Evolutionary conservation across 805 yeast genomes (phyloP), one percentile per base, ranked within the genome.

Genomic region (Soucietia sequanensis): DNA sequence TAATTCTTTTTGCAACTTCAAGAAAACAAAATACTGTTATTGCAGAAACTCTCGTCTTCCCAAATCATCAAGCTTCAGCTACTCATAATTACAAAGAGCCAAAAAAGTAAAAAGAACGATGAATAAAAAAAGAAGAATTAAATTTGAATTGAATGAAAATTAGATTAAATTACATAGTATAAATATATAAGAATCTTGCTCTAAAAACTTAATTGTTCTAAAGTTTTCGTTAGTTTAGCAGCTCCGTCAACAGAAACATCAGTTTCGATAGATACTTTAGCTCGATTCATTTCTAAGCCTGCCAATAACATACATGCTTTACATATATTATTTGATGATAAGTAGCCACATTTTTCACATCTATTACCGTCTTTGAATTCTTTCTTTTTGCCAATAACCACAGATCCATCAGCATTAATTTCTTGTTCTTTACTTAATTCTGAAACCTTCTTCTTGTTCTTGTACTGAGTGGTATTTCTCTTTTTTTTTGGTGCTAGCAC

Each of bases 241-340:
- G 86, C 81, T 2, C 90, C 88, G 25, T 72, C 79, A 0, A 67
- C 62, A 1, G 79, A 62, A 2, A 54, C 46, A 36, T 78, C 77
- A 25, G 60, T 65, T 4, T 79, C 89, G 3, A 89, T 50, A 1
- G 59, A 41, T 2, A 85, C 51, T 55, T 81, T 79, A 0, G 96
- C 84, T 44, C 93, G 71, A 43, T 76, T 80, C 34, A 76, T 68
- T 48, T 90, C 93, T 36, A 93, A 70, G 0, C 96, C 96, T 40
- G 86, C 90, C 31, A 93, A 61, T 19, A 93, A 64, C 35, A 84
- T 75, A 60, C 99, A 93, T 0, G 99, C 99, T 62, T 93, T 93
- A 63, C 99, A 93, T 5, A 89, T 76, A 50, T 65, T 73, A 56
- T 93, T 93, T 44, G 90, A 84, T 0, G 98, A 87, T 24, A 93